Evolutionary conservation across 306 rosid species (phyloP), one percentile per base, ranked within the genome.

Genomic region (Malus orientalis): DNA sequence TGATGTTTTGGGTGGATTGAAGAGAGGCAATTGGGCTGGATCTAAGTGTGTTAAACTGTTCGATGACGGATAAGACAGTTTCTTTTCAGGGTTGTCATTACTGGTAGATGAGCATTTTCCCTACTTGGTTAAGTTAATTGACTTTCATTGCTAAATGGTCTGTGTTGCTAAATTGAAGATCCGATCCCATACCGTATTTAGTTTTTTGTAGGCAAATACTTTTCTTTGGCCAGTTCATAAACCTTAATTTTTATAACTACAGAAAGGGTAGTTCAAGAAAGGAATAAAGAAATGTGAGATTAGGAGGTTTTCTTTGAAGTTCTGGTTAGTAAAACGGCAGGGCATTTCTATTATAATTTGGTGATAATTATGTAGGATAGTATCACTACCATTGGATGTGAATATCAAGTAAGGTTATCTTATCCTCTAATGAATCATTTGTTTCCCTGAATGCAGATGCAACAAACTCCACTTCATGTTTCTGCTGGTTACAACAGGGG

Each of bases 401-500:
- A 73, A 55, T 9, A 36, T 73, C 13, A 57, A 25, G 76, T 58
- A 4, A 58, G 67, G 51, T 22, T 20, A 22, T 25, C 9, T 55
- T 38, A n/a, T 22, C 44, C 49, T 77, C 49, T 71, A 47, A 33
- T 49, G 71, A 59, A 27, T 57, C 33, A 32, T 23, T 16, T 57
- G 51, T 61, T 36, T 49, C 61, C 59, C 55, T 58, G 67, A 74
- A 69, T 85, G 81, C 88, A 93, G 98, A 93, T 93, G 97, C 92
- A 84, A 54, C 91, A 93, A 83, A 93, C 97, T 61, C 98, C 98
- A 11, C 96, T 93, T 71, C 98, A 93, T 79, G 92, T 91, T 54
- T 76, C 97, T 77, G 91, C 98, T 12, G 99, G 98, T 73, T 77
- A 91, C 79, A 89, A 96, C 78, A 89, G 82, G 87, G 67, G 81